A percentile compares a stretch with the other conserved stretches of the same genome.
phyloP scores from a whole-genome alignment of 495 filamentous ascomycete genomes.

The Penicillium crystallinum region DNA sequence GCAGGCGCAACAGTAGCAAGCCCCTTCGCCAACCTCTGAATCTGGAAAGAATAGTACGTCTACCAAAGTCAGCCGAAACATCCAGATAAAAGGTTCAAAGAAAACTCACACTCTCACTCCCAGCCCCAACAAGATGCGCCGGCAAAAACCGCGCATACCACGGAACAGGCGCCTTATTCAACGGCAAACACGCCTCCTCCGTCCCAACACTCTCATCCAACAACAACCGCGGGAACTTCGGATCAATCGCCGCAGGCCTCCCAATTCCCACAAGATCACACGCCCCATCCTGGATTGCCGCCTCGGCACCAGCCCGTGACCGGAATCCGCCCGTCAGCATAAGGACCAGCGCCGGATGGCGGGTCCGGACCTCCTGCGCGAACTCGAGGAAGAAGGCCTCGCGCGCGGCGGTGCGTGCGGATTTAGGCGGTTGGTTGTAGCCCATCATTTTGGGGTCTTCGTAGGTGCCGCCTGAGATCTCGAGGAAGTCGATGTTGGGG shows the following conservation, averaged over 20 bases:
- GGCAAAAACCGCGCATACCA: slow-evolving; percentile 32
- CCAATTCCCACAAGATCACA: slow-evolving; percentile 58
- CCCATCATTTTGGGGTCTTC: slow-evolving; percentile 46
- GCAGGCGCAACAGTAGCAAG: slow-evolving; percentile 29
- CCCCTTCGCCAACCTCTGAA: slow-evolving; percentile 34
- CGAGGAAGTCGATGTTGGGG: slow-evolving; percentile 56
- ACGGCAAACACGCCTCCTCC: slow-evolving; percentile 39
- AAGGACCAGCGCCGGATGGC: slow-evolving; percentile 41
- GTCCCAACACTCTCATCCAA: slow-evolving; percentile 49
- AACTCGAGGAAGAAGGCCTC: slow-evolving; percentile 62
- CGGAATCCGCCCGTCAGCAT: slow-evolving; percentile 55
- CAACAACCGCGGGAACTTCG: slow-evolving; percentile 44
- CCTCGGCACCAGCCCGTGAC: slow-evolving; percentile 48
- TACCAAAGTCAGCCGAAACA: slow-evolving; percentile 12
- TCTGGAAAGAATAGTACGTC: slow-evolving; percentile 39
- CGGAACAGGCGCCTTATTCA: slow-evolving; percentile 31
- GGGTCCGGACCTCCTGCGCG: slow-evolving; percentile 37
- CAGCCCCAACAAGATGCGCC: slow-evolving; percentile 37
- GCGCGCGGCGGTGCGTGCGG: slow-evolving; percentile 42
- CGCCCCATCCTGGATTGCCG: slow-evolving; percentile 44
- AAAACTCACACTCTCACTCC: slow-evolving; percentile 39
- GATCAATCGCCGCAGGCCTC: slow-evolving; percentile 47
- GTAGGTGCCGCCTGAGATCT: slow-evolving; percentile 56
- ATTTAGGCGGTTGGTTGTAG: slow-evolving; percentile 15
- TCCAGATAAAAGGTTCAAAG: slow-evolving; percentile 1